Evolutionary conservation across 2,329 filamentous ascomycete genomes (phyloP).

Genomic region (Colletotrichum sp.): DNA sequence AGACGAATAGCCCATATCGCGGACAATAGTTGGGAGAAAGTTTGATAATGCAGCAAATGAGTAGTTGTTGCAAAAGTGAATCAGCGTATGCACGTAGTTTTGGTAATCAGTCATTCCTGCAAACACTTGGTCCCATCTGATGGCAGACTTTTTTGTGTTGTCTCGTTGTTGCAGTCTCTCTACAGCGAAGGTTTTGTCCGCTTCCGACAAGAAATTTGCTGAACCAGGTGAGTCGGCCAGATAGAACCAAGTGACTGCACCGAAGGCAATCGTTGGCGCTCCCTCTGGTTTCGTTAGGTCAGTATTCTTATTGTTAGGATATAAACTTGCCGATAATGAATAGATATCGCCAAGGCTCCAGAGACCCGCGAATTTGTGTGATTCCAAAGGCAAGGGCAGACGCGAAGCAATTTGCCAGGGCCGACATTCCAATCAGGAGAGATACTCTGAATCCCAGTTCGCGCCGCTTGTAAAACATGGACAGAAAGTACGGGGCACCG

Average conservation of each 20-base stretch:
- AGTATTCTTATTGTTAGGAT: background rate
- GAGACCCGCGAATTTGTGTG: conserved; percentile 27
- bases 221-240: conserved; percentile 34
- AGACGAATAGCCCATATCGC: conserved; percentile 42
- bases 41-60: conserved; percentile 43
- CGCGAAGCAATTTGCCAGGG: conserved; percentile 37
- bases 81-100: conserved; percentile 37
- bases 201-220: conserved; percentile 30
- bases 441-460: conserved; percentile 34
- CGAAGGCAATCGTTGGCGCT: conserved; percentile 31
- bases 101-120: conserved; percentile 39
- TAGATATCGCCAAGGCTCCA: conserved; percentile 33
- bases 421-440: conserved; percentile 31
- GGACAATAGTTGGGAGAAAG: conserved; percentile 45
- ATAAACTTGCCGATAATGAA: conserved; percentile 32
- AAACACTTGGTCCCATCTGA: conserved; percentile 35
- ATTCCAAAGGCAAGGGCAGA: conserved; percentile 37
- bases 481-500: conserved; percentile 34
- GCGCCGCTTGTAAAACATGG: conserved; percentile 36
- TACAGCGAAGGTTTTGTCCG: conserved; percentile 28
- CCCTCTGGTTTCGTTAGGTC: conserved; percentile 27
- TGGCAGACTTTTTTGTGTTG: conserved; percentile 10
- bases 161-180: conserved; percentile 26
- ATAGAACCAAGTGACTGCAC: conserved; percentile 31
- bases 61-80: conserved; percentile 43